phyloP scores from a whole-genome alignment of 257 asterid species.

The Thymus quinquecostatus region DNA sequence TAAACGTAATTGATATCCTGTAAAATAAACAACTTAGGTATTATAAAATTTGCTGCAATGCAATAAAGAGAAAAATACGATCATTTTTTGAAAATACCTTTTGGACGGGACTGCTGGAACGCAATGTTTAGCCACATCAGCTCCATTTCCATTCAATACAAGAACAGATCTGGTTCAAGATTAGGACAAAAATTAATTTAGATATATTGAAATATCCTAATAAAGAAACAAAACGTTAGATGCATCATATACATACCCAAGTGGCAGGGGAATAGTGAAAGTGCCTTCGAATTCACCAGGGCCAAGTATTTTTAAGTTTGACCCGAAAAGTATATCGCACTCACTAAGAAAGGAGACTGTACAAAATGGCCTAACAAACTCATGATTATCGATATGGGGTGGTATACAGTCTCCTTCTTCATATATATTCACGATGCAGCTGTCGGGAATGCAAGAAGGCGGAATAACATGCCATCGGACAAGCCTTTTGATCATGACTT shows the following conservation, averaged over 20 bases:
- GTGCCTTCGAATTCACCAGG: slow-evolving; percentile 86
- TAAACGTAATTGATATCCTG: slow-evolving; percentile 92
- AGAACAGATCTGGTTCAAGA: slow-evolving; percentile 68
- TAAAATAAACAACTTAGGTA: slow-evolving; percentile 6
- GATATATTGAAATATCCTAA: neutral
- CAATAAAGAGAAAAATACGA: neutral
- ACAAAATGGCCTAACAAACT: slow-evolving; percentile 83
- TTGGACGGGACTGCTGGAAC: slow-evolving; percentile 76
- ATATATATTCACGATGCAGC: slow-evolving; percentile 89
- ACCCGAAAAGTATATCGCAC: slow-evolving; percentile 75
- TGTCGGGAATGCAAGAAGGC: slow-evolving; percentile 76
- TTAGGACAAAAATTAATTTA: neutral
- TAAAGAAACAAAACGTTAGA: neutral
- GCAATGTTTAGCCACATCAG: slow-evolving; percentile 88
- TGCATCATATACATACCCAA: slow-evolving; percentile 57
- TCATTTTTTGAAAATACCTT: slow-evolving; percentile 49
- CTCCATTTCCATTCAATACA: slow-evolving; percentile 76
- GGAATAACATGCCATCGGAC: slow-evolving; percentile 79
- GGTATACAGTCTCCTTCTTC: slow-evolving; percentile 94
- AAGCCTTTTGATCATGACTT: slow-evolving; percentile 73
- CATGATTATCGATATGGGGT: slow-evolving; percentile 89
- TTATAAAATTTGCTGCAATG: neutral
- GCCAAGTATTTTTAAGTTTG: slow-evolving; percentile 57
- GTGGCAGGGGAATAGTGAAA: slow-evolving; percentile 61
- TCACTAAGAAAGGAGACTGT: slow-evolving; percentile 81